A percentile compares a stretch with the other conserved stretches of the same genome.
These are phyloP conservation scores for Barnettozyma salicaria DNA, from an alignment of 805 yeast genomes.

Conservation along the genomic window DNA sequence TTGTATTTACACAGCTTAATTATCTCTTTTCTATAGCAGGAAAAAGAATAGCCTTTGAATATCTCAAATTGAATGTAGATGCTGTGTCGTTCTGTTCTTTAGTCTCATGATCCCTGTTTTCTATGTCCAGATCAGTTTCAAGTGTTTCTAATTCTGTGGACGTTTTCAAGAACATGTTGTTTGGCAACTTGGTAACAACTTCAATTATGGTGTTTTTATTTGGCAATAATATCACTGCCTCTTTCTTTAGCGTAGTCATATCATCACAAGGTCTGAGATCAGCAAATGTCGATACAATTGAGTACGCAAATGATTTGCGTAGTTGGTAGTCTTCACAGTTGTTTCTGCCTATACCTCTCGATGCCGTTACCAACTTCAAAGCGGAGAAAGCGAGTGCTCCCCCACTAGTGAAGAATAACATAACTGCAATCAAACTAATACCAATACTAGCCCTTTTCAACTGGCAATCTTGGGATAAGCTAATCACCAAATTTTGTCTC, in stretches of 20 bases:
- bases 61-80: slow-evolving; percentile 1
- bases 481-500: slow-evolving; percentile 12
- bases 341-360: background rate
- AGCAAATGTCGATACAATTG: slow-evolving; percentile 8
- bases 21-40: background rate
- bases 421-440: slow-evolving; percentile 10
- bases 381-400: slow-evolving; percentile 8
- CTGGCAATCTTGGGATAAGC: slow-evolving; percentile 15
- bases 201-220: background rate
- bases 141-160: slow-evolving; percentile 4
- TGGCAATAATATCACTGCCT: background rate
- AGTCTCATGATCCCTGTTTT: background rate
- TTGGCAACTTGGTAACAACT: background rate
- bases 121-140: background rate
- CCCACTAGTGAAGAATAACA: slow-evolving; percentile 13
- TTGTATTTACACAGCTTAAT: no score
- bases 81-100: background rate
- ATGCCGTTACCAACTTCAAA: background rate
- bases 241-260: background rate
- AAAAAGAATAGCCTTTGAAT: no score
- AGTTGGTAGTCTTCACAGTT: no score
- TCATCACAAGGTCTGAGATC: background rate
- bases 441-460: slow-evolving; percentile 17
- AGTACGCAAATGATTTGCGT: background rate
- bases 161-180: background rate